A percentile compares a stretch with the other conserved stretches of the same genome.
These are phyloP conservation scores for Epichloe aotearoae DNA, from an alignment of 2,329 filamentous ascomycete species.

Conservation along the genomic window DNA sequence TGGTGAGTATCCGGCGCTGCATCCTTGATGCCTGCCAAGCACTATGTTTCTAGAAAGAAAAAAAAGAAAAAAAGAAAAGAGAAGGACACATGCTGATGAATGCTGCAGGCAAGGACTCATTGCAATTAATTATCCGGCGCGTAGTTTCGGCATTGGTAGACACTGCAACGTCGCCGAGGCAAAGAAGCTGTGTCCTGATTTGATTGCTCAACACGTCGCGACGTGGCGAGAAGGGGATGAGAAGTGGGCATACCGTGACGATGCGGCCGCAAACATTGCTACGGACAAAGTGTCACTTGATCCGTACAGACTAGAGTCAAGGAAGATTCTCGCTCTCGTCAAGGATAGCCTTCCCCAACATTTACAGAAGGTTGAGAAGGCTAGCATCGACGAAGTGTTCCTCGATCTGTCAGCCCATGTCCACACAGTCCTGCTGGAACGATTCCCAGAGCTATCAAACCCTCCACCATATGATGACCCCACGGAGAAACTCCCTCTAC, in stretches of 20 bases:
- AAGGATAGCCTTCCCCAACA: conserved; percentile 56
- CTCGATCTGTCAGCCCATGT: conserved; percentile 80
- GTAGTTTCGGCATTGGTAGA: conserved; percentile 63
- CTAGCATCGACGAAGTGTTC: conserved; percentile 91
- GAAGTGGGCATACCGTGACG: conserved; percentile 80
- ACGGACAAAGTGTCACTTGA: conserved; percentile 92
- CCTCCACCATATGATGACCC: conserved; percentile 63
- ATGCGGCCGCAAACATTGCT: conserved; percentile 64
- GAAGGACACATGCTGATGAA: not conserved
- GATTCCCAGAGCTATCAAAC: conserved; percentile 56
- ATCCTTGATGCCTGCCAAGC: not conserved
- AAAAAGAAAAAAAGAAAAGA: too few species aligned
- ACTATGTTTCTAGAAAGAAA: not conserved
- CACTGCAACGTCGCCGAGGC: conserved; percentile 73
- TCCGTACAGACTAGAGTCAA: conserved; percentile 74
- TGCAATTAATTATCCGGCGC: conserved; percentile 88
- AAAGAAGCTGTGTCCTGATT: conserved; percentile 68
- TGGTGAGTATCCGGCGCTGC: conserved; percentile 41
- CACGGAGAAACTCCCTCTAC: conserved; percentile 57
- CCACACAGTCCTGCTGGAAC: conserved; percentile 57
- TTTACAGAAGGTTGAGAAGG: conserved; percentile 74
- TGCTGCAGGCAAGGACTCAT: conserved; percentile 70
- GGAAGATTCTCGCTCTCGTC: conserved; percentile 67
- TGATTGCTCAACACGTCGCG: conserved; percentile 84
- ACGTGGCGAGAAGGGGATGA: conserved; percentile 89